Percentiles rank a stretch among this genome's conserved stretches.
phyloP scores from a whole-genome alignment of 129 eudicot species.

The Flaveria brownii region DNA sequence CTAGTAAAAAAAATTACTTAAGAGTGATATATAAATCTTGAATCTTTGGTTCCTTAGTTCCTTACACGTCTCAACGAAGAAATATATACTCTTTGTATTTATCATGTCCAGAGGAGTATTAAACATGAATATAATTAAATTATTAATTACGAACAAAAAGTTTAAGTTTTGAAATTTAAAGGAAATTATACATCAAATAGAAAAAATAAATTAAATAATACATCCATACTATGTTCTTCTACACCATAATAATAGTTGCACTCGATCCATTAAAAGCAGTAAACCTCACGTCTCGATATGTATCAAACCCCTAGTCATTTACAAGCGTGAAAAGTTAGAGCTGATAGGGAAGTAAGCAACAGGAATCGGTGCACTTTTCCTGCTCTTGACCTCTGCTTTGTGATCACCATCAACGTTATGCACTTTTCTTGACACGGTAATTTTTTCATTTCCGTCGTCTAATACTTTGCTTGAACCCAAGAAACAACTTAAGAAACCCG shows the following conservation, averaged over 20 bases:
- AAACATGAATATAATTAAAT: too few species aligned
- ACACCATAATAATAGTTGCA: background rate
- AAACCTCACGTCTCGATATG: background rate
- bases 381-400: background rate
- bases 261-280: background rate
- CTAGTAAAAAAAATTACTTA: too few species aligned
- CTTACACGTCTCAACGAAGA: too few species aligned
- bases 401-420: slow-evolving; percentile 5
- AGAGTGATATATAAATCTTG: too few species aligned
- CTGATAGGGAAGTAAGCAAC: slow-evolving; percentile 31
- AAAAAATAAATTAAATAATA: background rate
- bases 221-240: background rate
- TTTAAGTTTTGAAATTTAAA: background rate
- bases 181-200: background rate
- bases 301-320: background rate
- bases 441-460: slow-evolving; percentile 10
- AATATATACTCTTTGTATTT: too few species aligned
- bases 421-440: background rate
- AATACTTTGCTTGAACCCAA: slow-evolving; percentile 11
- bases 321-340: slow-evolving; percentile 34
- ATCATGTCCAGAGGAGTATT: too few species aligned
- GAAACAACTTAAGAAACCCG: slow-evolving; percentile 18
- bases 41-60: too few species aligned
- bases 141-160: background rate
- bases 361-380: slow-evolving; percentile 30